These are phyloP conservation scores for Cryptococcus neoformans DNA, from an alignment of 1,284 basidiomycete species.

Conservation along the genomic window DNA sequence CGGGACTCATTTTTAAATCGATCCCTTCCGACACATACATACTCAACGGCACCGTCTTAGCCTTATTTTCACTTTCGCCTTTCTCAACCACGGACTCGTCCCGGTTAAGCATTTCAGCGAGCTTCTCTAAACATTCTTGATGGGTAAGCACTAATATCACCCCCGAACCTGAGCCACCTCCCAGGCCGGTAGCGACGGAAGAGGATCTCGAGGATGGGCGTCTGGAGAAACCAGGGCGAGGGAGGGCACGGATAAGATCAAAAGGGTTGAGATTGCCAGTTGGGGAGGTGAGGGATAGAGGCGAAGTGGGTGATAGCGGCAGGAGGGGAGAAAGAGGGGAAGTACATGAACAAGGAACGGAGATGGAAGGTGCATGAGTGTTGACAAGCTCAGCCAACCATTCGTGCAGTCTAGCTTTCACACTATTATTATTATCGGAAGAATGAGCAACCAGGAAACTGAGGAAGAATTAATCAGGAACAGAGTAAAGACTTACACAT, in stretches of 20 bases:
- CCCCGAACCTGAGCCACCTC: conserved; percentile 3
- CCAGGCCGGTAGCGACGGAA: not conserved
- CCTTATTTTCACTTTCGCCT: not conserved
- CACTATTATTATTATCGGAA: not conserved
- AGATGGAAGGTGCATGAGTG: conserved; percentile 10
- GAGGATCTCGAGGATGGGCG: not conserved
- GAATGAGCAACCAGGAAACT: too few species aligned
- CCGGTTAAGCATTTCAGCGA: conserved; percentile 5
- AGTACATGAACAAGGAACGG: not conserved
- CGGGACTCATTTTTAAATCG: not conserved
- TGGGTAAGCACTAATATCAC: conserved; percentile 17
- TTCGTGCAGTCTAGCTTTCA: conserved; percentile 4
- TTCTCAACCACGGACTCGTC: not conserved
- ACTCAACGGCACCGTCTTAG: conserved; percentile 1
- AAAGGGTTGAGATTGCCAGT: not conserved
- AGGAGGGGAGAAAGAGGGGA: not conserved
- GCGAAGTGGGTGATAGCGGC: not conserved
- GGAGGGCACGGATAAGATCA: conserved; percentile 2
- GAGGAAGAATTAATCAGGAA: too few species aligned
- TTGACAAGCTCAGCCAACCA: conserved; percentile 11
- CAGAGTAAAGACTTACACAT: conserved; percentile 2
- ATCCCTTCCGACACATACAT: conserved; percentile 9
- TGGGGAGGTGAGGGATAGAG: not conserved
- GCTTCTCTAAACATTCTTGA: conserved; percentile 13
- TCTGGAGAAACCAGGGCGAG: conserved; percentile 6